Evolutionary conservation across 441 rosid species (phyloP).

Genomic region (Gossypium aridum): DNA sequence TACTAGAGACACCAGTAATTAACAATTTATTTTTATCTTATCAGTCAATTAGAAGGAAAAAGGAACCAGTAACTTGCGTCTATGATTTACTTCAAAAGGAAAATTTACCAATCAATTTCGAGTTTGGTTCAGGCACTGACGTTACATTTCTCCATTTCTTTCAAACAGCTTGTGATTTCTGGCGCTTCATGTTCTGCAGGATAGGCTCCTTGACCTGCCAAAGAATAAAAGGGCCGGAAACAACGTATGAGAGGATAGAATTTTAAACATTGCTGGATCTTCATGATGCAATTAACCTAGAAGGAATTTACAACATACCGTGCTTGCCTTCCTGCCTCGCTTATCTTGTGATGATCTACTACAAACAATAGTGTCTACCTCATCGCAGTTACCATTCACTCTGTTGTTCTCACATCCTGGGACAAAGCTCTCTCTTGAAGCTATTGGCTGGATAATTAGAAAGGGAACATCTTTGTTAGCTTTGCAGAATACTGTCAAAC

Average conservation of each 20-base stretch:
- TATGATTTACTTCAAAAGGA: neutral
- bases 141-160: neutral
- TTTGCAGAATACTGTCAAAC: neutral
- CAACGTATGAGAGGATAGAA: neutral
- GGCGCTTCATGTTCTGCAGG: constrained; percentile 65
- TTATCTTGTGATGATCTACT: constrained; percentile 60
- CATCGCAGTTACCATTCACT: constrained; percentile 37
- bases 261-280: neutral
- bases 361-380: constrained; percentile 30
- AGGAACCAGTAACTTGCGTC: neutral
- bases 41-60: neutral
- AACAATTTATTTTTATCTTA: neutral
- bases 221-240: neutral
- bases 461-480: neutral
- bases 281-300: neutral
- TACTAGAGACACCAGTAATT: neutral
- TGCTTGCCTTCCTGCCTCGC: constrained; percentile 77
- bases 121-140: neutral
- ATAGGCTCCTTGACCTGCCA: constrained; percentile 93
- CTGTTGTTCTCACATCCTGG: constrained; percentile 33
- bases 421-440: constrained; percentile 75
- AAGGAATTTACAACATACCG: constrained; percentile 31
- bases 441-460: constrained; percentile 49
- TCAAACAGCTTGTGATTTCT: constrained; percentile 49
- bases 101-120: neutral